Conservation (phyloP, 2,329 filamentous ascomycete genomes). For the Ceratocystis ficicola region DNA sequence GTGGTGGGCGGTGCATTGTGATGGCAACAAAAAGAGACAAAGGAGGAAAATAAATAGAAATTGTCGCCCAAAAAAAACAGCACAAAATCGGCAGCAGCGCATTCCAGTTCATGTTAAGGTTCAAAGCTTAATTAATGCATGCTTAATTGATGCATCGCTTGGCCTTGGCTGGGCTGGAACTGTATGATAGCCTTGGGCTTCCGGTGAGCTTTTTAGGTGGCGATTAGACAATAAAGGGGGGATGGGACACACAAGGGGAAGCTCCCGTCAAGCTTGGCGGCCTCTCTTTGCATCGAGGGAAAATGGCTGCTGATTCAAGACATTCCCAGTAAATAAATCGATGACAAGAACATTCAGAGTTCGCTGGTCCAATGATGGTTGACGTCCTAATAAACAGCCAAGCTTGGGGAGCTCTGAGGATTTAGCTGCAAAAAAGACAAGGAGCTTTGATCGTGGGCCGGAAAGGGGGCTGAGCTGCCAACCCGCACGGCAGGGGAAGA, state of each 20-base stretch:
- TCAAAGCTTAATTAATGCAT: constrained; percentile 13
- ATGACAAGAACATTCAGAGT: background rate
- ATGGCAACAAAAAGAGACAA: background rate
- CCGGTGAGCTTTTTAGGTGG: background rate
- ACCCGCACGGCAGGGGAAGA: background rate
- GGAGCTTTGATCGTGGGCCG: constrained; percentile 2
- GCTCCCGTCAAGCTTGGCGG: background rate
- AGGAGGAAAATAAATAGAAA: background rate
- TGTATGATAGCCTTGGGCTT: background rate
- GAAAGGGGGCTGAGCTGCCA: constrained; percentile 6
- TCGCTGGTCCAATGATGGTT: background rate
- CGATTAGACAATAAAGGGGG: background rate
- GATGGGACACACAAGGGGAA: background rate
- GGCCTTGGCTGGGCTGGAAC: background rate
- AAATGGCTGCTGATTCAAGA: background rate
- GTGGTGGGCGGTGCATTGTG: background rate
- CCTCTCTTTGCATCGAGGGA: background rate
- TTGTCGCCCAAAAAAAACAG: background rate
- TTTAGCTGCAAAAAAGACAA: background rate
- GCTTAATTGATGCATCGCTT: constrained; percentile 9
- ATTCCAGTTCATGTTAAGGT: background rate
- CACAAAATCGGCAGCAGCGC: background rate
- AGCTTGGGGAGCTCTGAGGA: constrained; percentile 6
- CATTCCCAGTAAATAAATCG: background rate
- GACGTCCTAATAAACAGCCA: background rate